Conservation (phyloP, 768 basidiomycete species). For the Leccinum longicurvipes region DNA sequence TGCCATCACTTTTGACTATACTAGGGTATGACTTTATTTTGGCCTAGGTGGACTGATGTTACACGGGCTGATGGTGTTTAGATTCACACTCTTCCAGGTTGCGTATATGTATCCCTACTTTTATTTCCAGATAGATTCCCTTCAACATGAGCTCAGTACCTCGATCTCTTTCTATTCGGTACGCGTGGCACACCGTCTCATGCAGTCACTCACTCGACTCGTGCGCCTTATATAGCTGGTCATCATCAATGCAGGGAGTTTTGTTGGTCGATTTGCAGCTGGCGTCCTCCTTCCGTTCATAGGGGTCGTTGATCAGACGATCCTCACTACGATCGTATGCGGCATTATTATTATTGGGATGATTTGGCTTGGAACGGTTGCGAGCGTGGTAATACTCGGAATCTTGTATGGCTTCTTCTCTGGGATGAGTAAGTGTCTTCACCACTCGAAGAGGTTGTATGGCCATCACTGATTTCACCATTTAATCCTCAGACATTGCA, state of each 20-base stretch:
- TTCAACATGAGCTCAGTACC: constrained; percentile 43
- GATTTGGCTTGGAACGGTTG: constrained; percentile 35
- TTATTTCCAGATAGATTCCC: constrained; percentile 56
- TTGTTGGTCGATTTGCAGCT: constrained; percentile 48
- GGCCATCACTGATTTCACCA: not conserved
- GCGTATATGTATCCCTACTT: constrained; percentile 51
- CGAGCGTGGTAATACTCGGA: constrained; percentile 40
- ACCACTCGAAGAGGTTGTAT: no score
- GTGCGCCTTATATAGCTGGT: not conserved
- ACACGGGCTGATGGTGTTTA: constrained; percentile 1
- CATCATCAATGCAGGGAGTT: constrained; percentile 46
- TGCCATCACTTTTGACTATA: constrained; percentile 25
- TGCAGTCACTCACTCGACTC: not conserved
- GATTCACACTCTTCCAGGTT: constrained; percentile 30
- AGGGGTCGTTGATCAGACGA: constrained; percentile 43
- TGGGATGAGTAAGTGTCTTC: constrained; percentile 37
- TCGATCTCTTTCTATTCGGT: constrained; percentile 49
- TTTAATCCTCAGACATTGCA: constrained; percentile 30
- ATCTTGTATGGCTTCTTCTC: constrained; percentile 48
- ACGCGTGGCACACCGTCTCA: not conserved
- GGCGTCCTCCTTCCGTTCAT: constrained; percentile 36
- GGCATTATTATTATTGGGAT: constrained; percentile 42
- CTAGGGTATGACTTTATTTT: constrained; percentile 14
- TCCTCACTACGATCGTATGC: constrained; percentile 31
- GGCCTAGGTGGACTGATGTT: not conserved